Base-by-base conservation (phyloP, 2,329 filamentous ascomycete species). In the Calonectria henricotiae region DNA sequence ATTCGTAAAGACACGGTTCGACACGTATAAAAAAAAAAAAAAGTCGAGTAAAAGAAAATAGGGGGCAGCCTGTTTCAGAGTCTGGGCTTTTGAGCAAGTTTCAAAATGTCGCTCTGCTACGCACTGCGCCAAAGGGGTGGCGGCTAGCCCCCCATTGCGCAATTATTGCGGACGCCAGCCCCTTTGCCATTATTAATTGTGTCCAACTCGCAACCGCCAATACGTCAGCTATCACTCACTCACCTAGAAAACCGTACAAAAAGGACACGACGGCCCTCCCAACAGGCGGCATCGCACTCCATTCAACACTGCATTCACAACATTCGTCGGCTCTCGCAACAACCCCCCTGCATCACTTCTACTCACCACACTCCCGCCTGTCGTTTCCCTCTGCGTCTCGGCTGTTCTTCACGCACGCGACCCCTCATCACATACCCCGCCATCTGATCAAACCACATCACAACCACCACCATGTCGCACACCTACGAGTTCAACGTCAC, bases 401-500 rank as follows among this genome's bases (percentile, higher is more conserved):
- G n/a, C n/a, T n/a, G n/a, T n/a, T 51, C 8, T 23, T 55, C 67
- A 70, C 51, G 55, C 55, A 17, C 47, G 25, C 37, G 32, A 58
- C 69, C 71, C 27, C 41, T 23, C 27, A 15, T 46, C 32, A n/a
- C 41, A 71, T 73, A 73, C 75, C 74, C 75, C 76, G 67, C 74
- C 66, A 71, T 69, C 65, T 66, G 39, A 35, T n/a, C 17, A 51
- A 67, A 61, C 51, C 39, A 67, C 44, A 61, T 58, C 61, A 67
- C 60, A 51, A 74, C 63, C 65, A 39, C 68, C 79, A 87, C 76
- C 79, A 95, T 95, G 93, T 86, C 77, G 49, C 94, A 98, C 87
- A 94, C 91, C 77, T 98, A 98, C 92, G 94, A 96, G 84, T 98
- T 98, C 88, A 92, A 95, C 84, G 90, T 98, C 83, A 88, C 87